Percentiles rank a stretch among this genome's conserved stretches.
Evolutionary conservation across 192 early-diverging fungal species (phyloP).

Genomic region (Coemansia sp.): DNA sequence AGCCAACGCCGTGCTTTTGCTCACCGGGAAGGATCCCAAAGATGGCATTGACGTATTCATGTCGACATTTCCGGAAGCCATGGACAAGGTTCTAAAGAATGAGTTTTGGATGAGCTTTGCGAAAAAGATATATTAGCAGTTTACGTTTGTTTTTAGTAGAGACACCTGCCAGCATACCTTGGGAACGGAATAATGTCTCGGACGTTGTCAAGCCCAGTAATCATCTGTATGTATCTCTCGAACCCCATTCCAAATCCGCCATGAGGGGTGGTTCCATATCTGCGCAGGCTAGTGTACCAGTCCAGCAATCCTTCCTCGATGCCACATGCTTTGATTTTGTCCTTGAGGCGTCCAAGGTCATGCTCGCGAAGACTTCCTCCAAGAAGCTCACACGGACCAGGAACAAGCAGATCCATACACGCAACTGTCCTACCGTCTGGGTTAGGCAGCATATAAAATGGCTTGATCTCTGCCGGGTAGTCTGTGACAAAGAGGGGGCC

Average conservation of each 20-base stretch:
- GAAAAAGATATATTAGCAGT: slow-evolving; percentile 29
- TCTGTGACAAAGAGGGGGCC: slow-evolving; percentile 89
- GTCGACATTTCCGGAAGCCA: slow-evolving; percentile 34
- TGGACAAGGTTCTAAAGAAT: slow-evolving; percentile 45
- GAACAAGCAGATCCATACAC: slow-evolving; percentile 81
- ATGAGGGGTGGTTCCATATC: slow-evolving; percentile 81
- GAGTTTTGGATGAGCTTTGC: slow-evolving; percentile 40
- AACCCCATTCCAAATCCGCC: slow-evolving; percentile 92
- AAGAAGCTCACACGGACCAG: slow-evolving; percentile 79
- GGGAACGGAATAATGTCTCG: slow-evolving; percentile 71
- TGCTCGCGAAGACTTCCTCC: slow-evolving; percentile 87
- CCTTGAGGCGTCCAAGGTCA: slow-evolving; percentile 55
- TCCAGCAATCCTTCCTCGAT: slow-evolving; percentile 68
- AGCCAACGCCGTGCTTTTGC: slow-evolving; percentile 36
- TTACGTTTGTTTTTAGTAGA: slow-evolving; percentile 36
- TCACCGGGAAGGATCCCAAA: slow-evolving; percentile 22
- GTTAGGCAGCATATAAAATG: slow-evolving; percentile 85
- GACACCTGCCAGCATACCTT: slow-evolving; percentile 56
- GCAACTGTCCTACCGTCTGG: slow-evolving; percentile 66
- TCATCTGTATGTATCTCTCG: slow-evolving; percentile 74
- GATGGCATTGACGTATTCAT: slow-evolving; percentile 51
- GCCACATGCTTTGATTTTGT: slow-evolving; percentile 56
- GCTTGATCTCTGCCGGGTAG: slow-evolving; percentile 76
- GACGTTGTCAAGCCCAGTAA: slow-evolving; percentile 80
- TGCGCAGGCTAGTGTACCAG: slow-evolving; percentile 84